A percentile compares a stretch with the other conserved stretches of the same genome.
Conservation (phyloP, 495 filamentous ascomycete species). For the Darksidea phi region DNA sequence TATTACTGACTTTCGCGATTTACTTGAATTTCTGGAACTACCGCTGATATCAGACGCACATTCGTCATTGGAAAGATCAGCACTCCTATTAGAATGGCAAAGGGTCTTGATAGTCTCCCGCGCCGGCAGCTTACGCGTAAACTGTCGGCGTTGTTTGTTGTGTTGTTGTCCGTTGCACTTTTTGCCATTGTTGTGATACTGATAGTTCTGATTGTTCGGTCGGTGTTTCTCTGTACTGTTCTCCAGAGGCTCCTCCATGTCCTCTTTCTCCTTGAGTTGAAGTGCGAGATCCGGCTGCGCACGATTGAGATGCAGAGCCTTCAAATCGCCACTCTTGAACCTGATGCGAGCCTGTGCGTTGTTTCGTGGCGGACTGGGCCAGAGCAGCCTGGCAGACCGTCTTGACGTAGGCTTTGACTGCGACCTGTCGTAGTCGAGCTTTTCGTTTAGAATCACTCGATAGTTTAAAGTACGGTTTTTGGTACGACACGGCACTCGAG, state of each 20-base stretch:
- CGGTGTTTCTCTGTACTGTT: slow-evolving; percentile 41
- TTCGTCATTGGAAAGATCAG: neutral
- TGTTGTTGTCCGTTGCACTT: slow-evolving; percentile 35
- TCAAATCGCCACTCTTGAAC: slow-evolving; percentile 53
- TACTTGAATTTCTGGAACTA: no score
- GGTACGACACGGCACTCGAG: slow-evolving; percentile 44
- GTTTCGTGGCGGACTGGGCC: slow-evolving; percentile 30
- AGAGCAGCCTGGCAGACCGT: slow-evolving; percentile 43
- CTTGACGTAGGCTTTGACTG: slow-evolving; percentile 49
- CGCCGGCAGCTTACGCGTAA: slow-evolving; percentile 27
- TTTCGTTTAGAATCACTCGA: slow-evolving; percentile 50
- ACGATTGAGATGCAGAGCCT: slow-evolving; percentile 48
- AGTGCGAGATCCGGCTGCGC: slow-evolving; percentile 34
- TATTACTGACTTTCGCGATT: no score
- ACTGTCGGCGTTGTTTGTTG: slow-evolving; percentile 36
- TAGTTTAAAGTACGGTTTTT: slow-evolving; percentile 54
- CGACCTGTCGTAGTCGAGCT: slow-evolving; percentile 44
- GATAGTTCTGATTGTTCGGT: slow-evolving; percentile 37
- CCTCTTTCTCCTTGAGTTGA: slow-evolving; percentile 36
- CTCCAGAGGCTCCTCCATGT: slow-evolving; percentile 30
- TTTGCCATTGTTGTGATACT: slow-evolving; percentile 27
- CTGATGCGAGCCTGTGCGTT: slow-evolving; percentile 37
- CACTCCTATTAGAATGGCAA: neutral
- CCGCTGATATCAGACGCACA: neutral
- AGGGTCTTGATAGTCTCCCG: neutral